Evolutionary conservation across 805 yeast genomes (phyloP), one percentile per base, ranked within the genome.

Genomic region (Danielia reshetovae): DNA sequence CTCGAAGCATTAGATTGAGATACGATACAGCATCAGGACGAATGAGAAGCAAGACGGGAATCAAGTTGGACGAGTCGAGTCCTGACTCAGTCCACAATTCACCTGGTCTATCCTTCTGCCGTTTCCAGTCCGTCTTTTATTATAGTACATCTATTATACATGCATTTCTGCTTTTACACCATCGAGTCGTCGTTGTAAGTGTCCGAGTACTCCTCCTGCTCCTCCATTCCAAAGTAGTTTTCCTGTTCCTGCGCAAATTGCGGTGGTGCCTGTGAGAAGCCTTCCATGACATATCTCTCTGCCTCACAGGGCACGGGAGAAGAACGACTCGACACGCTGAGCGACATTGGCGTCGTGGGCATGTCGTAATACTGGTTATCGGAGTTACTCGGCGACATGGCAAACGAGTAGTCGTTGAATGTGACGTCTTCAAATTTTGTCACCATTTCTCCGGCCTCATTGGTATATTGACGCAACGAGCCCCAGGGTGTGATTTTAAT

Each of bases 401-500:
- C 46, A 27, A 55, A 55, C 21, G 52, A 38, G 28, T 48, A 38
- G 30, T 52, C 55, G 29, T 29, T 46, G 29, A 55, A 55, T 1
- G 54, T 42, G 9, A 43, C 52, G 46, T 73, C 71, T 49, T 77
- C 81, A 36, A 77, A 68, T 27, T 65, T 61, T 32, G 75, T 66
- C 19, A 70, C 61, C 38, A 59, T 51, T 31, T 70, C 68, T 34
- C 77, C 77, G 30, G 65, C 65, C 21, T 60, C 63, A 34, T 67
- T 57, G 18, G 61, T 63, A 45, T 51, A 62, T 40, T 66, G 70
- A 42, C 82, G 59, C 26, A 77, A 59, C 31, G 76, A 74, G n/a
- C 83, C 83, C 60, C 79, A 68, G 16, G 83, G 82, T 1, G 82
- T 76, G 37, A 77, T 72, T 51, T 76, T 78, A 30, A 77, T 72